phyloP scores from a whole-genome alignment of 176 grass and related monocot species.

The Cocos nucifera region DNA sequence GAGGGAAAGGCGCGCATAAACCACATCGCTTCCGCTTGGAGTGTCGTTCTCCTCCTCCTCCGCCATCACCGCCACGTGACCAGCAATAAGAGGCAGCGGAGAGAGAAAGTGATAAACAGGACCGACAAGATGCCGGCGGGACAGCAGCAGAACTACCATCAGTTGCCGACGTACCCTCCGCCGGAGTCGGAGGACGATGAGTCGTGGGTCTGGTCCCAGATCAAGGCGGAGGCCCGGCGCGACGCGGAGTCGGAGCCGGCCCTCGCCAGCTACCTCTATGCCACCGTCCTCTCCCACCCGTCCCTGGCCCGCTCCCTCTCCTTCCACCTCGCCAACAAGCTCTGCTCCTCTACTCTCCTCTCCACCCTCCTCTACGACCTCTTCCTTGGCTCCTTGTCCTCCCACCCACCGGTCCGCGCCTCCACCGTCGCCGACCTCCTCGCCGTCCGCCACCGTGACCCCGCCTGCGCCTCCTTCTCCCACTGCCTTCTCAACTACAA shows the following conservation, averaged over 20 bases:
- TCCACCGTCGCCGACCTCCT: constrained; percentile 68
- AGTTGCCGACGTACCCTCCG: constrained; percentile 46
- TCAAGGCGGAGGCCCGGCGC: constrained; percentile 74
- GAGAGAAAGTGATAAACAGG: no score
- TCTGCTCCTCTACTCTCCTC: constrained; percentile 83
- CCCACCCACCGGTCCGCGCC: constrained; percentile 40
- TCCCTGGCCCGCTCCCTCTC: constrained; percentile 63
- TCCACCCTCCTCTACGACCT: constrained; percentile 87
- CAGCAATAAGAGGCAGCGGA: no score
- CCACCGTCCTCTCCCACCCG: constrained; percentile 75
- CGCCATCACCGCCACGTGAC: no score
- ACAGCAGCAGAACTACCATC: constrained; percentile 4
- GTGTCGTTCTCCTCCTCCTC: no score
- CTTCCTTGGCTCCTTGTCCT: constrained; percentile 52
- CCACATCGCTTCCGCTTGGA: no score
- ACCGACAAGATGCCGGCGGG: constrained; percentile 1
- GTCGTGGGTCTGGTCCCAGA: constrained; percentile 83
- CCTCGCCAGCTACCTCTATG: constrained; percentile 76
- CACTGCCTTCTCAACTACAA: constrained; percentile 98
- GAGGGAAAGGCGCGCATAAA: no score
- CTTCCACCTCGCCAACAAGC: constrained; percentile 97
- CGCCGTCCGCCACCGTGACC: constrained; percentile 51
- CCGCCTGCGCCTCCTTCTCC: constrained; percentile 61
- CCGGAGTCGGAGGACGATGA: constrained; percentile 67
- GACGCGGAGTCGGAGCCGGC: constrained; percentile 86